Conservation (phyloP, 495 filamentous ascomycete species). For the Annulohypoxylon stygium region DNA sequence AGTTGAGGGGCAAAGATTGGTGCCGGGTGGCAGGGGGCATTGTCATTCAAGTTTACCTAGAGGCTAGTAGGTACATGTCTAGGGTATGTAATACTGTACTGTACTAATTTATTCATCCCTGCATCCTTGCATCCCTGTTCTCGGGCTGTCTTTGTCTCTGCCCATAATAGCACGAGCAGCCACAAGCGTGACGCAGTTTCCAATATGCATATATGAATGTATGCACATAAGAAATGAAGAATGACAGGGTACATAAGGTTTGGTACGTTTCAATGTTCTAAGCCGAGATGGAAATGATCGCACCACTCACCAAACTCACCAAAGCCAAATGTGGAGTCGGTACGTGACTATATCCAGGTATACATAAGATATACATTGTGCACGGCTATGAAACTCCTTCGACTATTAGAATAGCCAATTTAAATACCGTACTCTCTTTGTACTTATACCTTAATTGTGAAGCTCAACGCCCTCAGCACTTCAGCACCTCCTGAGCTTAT, state of each 20-base stretch:
- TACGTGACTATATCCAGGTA: slow-evolving; percentile 9
- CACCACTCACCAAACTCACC: slow-evolving; percentile 9
- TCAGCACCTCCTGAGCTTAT: slow-evolving; percentile 39
- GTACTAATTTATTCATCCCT: slow-evolving; percentile 9
- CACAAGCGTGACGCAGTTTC: not conserved
- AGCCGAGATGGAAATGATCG: slow-evolving; percentile 1
- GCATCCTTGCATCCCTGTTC: not conserved
- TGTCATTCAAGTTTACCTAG: not conserved
- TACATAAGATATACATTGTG: not conserved
- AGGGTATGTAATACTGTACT: not conserved
- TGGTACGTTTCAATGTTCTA: slow-evolving; percentile 1
- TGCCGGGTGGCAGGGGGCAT: not conserved
- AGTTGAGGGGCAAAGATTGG: slow-evolving; percentile 35
- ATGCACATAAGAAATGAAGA: slow-evolving; percentile 9
- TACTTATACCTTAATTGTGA: slow-evolving; percentile 16
- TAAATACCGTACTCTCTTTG: slow-evolving; percentile 9
- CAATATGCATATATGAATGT: not conserved
- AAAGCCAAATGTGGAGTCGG: slow-evolving; percentile 30
- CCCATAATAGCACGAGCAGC: slow-evolving; percentile 1
- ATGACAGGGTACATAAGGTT: slow-evolving; percentile 1
- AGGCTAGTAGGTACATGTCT: not conserved
- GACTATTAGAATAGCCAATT: slow-evolving; percentile 10
- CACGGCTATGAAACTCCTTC: slow-evolving; percentile 13
- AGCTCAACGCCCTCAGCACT: slow-evolving; percentile 21
- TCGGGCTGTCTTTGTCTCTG: not conserved